Base-by-base conservation (phyloP, 2,329 filamentous ascomycete genomes). In the Aspergillus fumigatus region DNA sequence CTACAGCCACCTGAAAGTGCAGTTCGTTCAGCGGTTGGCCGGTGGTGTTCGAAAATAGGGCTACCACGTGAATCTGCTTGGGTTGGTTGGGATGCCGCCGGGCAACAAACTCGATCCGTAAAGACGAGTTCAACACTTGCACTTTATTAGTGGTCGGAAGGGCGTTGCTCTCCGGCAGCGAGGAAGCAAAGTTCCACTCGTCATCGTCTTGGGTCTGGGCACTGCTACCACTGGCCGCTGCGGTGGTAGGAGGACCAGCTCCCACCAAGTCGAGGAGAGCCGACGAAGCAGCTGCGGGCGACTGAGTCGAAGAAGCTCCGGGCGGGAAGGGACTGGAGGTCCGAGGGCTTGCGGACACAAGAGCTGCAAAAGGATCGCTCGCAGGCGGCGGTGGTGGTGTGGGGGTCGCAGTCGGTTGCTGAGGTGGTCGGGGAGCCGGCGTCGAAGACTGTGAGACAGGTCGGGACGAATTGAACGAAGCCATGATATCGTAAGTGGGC, bases 121-220 rank as follows among this genome's bases (percentile, higher is more conserved):
- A 77, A 47, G 78, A 81, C 1, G 86, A 87, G 67, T 89, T 86
- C 67, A 85, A 86, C 47, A 97, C 84, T 3, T 80, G 82, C 21
- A 88, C 77, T 50, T 84, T 84, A 62, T 90, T 84, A 51, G 84
- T 82, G 52, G 76, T 80, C 1, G 87, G 85, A 35, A 84, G 81
- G 58, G 75, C 67, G 55, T 59, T 70, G 74, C 27, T 74, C 56
- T 84, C 80, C 3, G 93, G 93, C 14, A 97, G 80, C 0, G 93
- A 88, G 0, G 93, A 97, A 3, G 90, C 86, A 72, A 97, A 97
- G 25, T 86, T 89, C 92, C 93, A 97, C 68, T 97, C 93, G 62
- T 97, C 93, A 51, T 97, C 93, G 48, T 89, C 85, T 51, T 72
- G 64, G 6, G 71, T 59, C 29, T 78, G 79, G 48, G 67, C 62